These are phyloP conservation scores for Globisporangium takayamanum DNA, from an alignment of 352 stramenopile species.

Conservation along the genomic window DNA sequence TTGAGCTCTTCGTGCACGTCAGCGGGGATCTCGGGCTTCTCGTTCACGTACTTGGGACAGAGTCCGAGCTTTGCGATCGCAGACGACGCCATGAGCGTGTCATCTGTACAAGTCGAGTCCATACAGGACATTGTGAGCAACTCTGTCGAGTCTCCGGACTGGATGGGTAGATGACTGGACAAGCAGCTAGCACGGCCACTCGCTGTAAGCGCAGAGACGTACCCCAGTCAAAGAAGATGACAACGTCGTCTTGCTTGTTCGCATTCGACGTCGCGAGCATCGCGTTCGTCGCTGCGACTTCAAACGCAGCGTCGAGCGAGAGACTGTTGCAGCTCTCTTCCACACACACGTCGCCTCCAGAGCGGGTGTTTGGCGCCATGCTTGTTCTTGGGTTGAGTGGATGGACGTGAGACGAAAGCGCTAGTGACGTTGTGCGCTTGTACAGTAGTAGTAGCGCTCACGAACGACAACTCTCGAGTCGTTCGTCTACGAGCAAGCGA, in stretches of 20 bases:
- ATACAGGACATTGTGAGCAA: slow-evolving; percentile 5
- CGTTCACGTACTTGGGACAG: slow-evolving; percentile 82
- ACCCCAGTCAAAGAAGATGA: slow-evolving; percentile 88
- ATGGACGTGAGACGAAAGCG: not conserved
- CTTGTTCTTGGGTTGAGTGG: not conserved
- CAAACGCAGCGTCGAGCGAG: slow-evolving; percentile 40
- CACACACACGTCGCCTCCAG: slow-evolving; percentile 46
- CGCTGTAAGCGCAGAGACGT: slow-evolving; percentile 10
- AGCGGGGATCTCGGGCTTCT: slow-evolving; percentile 65
- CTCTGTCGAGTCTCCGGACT: no score
- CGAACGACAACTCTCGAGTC: no score
- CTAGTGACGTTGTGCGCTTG: not conserved
- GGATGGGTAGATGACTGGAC: no score
- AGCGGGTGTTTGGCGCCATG: slow-evolving; percentile 61
- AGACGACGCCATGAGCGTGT: slow-evolving; percentile 78
- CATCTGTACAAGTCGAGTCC: slow-evolving; percentile 30
- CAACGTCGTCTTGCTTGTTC: slow-evolving; percentile 42
- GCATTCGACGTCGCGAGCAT: slow-evolving; percentile 11
- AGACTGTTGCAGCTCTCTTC: slow-evolving; percentile 51
- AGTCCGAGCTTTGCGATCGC: slow-evolving; percentile 73
- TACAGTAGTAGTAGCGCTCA: not conserved
- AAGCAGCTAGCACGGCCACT: not conserved
- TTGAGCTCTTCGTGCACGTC: slow-evolving; percentile 72
- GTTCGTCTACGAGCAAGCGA: no score
- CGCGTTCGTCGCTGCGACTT: slow-evolving; percentile 26